A percentile compares a stretch with the other conserved stretches of the same genome.
phyloP scores from a whole-genome alignment of 106 monocot genomes.

The Acanthochlamys bracteata region DNA sequence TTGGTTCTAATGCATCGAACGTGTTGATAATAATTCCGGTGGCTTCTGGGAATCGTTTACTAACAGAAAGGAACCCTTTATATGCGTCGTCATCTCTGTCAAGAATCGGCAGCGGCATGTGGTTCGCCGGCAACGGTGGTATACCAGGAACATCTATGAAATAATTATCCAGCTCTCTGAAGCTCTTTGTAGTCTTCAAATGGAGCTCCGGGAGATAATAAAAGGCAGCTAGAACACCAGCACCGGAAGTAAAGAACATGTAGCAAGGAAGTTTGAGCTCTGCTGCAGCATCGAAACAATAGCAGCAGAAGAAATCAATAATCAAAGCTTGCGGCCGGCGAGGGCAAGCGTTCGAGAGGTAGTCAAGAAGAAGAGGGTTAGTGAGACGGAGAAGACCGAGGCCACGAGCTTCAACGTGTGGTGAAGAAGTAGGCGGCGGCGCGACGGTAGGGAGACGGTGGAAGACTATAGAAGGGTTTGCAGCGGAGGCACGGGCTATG shows the following conservation, averaged over 20 bases:
- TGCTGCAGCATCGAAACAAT: constrained; percentile 21
- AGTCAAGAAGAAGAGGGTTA: constrained; percentile 9
- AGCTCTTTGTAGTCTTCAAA: neutral
- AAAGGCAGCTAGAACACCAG: neutral
- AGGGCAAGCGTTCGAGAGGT: constrained; percentile 3
- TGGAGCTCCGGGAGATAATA: constrained; percentile 3
- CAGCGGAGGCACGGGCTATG: neutral
- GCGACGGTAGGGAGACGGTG: constrained; percentile 21
- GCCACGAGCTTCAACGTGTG: constrained; percentile 2
- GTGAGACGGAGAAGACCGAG: neutral
- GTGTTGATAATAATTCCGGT: constrained; percentile 44
- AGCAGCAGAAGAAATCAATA: constrained; percentile 24
- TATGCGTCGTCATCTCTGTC: constrained; percentile 15
- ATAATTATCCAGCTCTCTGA: constrained; percentile 19
- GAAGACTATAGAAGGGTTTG: constrained; percentile 31
- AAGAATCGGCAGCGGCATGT: constrained; percentile 7
- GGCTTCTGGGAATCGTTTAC: neutral
- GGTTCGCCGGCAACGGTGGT: constrained; percentile 16
- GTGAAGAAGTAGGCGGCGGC: neutral
- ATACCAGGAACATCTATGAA: constrained; percentile 25
- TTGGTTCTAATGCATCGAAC: constrained; percentile 35
- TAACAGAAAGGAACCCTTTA: neutral
- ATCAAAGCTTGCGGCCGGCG: constrained; percentile 19
- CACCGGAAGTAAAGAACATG: constrained; percentile 5
- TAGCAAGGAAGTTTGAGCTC: constrained; percentile 8